Evolutionary conservation across 2,329 filamentous ascomycete genomes (phyloP), one percentile per base, ranked within the genome.

Genomic region (Cytospora mali): DNA sequence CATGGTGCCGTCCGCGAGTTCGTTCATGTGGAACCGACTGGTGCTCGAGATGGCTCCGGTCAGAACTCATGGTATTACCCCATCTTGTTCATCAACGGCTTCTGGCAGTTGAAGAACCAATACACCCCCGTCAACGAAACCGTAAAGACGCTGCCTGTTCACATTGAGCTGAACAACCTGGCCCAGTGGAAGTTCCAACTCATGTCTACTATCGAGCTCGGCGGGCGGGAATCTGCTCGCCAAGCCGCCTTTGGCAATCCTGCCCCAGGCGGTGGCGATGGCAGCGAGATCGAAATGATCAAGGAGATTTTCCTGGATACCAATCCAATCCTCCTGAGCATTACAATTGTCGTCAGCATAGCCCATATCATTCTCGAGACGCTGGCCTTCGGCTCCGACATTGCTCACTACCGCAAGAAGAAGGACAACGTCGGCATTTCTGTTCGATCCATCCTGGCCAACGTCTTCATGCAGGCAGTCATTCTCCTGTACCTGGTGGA

Each of bases 391-490:
- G 97, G 96, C 72, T 97, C 90, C 73, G 95, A 99, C 74, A 97
- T 99, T 74, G 88, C 93, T 55, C 95, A 99, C 78, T 99, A 95
- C 87, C 92, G 93, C 74, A 97, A 98, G 82, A 99, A 99, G 89
- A 99, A 99, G 83, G 96, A 98, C 79, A 95, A 97, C 64, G 91
- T 99, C 29, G 95, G 95, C 67, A 96, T 97, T 52, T 97, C 93
- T 1, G 90, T 99, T 64, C 92, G 95, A 62, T 96, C 94, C 33
- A 99, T 99, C 72, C 81, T 99, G 62, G 93, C 92, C 74, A 99
- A 98, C 72, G 93, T 98, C 66, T 93, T 98, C 76, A 99, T 99
- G 95, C 95, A 99, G 77, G 76, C 84, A 7, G 84, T 98, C 72
- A 97, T 99, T 76, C 96, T 99, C 84, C 83, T 99, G 52, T 99